Percentiles rank a stretch among this genome's conserved stretches.
These are phyloP conservation scores for Yarrowia hollandica DNA, from an alignment of 805 yeast species.

Conservation along the genomic window DNA sequence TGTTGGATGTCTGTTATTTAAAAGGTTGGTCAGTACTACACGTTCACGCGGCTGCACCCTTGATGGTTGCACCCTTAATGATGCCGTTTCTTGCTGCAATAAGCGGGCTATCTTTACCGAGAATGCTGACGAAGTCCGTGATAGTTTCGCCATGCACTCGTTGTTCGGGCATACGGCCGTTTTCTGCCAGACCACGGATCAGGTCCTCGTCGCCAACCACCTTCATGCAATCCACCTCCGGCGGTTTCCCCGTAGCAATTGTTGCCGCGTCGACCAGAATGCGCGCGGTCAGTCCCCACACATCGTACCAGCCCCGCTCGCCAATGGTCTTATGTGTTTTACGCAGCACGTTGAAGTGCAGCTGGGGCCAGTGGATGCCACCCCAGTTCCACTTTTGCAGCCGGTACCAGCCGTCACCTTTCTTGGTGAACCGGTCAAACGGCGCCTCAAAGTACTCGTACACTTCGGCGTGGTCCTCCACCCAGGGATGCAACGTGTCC, in stretches of 20 bases:
- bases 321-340: constrained; percentile 37
- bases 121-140: constrained; percentile 33
- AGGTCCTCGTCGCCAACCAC: constrained; percentile 40
- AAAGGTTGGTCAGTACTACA: not conserved
- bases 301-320: constrained; percentile 38
- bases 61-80: constrained; percentile 1
- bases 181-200: constrained; percentile 34
- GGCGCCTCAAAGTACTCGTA: constrained; percentile 38
- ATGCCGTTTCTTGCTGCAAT: constrained; percentile 27
- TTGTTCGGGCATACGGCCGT: constrained; percentile 33
- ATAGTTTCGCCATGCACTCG: constrained; percentile 33
- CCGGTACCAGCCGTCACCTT: constrained; percentile 33
- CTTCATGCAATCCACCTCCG: constrained; percentile 40
- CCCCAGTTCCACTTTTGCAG: constrained; percentile 40
- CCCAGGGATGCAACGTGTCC: constrained; percentile 22
- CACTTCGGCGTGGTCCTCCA: constrained; percentile 39
- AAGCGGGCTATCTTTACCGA: constrained; percentile 34
- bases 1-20: no score
- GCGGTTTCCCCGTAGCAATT: constrained; percentile 39
- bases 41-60: not conserved
- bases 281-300: constrained; percentile 49
- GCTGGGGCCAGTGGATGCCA: constrained; percentile 42
- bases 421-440: constrained; percentile 35
- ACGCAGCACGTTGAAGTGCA: constrained; percentile 38
- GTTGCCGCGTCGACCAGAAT: constrained; percentile 45